Conservation (phyloP, 805 yeast genomes). For the Ogataea nonfermentans region DNA sequence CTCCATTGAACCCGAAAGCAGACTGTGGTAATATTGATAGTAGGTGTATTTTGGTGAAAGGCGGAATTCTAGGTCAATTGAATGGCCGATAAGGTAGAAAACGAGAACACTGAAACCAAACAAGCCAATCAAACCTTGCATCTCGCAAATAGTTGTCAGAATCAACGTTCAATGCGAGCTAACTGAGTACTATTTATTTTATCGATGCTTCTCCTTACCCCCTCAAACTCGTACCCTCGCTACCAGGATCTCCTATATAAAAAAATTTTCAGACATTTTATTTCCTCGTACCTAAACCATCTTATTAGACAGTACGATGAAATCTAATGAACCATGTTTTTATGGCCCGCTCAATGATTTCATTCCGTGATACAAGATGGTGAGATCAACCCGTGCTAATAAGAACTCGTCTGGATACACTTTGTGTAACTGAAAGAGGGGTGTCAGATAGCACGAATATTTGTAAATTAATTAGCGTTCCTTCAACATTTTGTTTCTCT, state of each 20-base stretch:
- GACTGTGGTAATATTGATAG: not conserved
- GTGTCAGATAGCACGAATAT: constrained; percentile 38
- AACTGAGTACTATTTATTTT: constrained; percentile 15
- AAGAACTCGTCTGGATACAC: constrained; percentile 38
- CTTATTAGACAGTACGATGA: constrained; percentile 37
- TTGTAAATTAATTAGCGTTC: constrained; percentile 56
- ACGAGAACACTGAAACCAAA: too few species aligned
- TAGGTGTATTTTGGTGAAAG: not conserved
- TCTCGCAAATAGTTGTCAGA: too few species aligned
- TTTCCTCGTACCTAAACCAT: constrained; percentile 33
- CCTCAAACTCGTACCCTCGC: not conserved
- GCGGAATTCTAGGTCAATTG: too few species aligned
- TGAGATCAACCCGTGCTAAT: constrained; percentile 32
- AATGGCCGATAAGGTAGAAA: too few species aligned
- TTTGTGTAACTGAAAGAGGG: constrained; percentile 33
- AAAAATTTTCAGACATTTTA: constrained; percentile 9
- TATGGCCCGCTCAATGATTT: constrained; percentile 25
- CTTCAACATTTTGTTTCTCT: constrained; percentile 89
- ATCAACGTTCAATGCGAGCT: not conserved
- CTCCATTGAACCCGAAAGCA: constrained; percentile 17
- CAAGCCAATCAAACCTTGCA: too few species aligned
- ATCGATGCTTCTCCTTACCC: constrained; percentile 35
- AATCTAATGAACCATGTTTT: constrained; percentile 18
- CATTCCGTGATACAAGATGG: constrained; percentile 36
- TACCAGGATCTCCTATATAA: constrained; percentile 4